phyloP scores from a whole-genome alignment of 2,329 filamentous ascomycete genomes.

The Ceratocystis cubensis region DNA sequence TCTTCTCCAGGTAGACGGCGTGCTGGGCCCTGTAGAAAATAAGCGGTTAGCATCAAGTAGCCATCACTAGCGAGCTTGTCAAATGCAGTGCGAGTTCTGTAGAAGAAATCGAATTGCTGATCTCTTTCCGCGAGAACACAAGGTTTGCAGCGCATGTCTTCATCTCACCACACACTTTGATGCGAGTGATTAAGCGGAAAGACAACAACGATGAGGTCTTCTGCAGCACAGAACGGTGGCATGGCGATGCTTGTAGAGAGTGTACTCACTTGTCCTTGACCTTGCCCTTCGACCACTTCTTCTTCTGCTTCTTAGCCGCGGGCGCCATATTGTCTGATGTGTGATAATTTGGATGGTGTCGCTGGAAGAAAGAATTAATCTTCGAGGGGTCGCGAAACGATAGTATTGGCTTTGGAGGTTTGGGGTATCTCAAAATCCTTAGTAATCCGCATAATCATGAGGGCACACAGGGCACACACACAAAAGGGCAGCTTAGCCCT shows the following conservation, averaged over 20 bases:
- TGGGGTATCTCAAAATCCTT: slow-evolving; percentile 17
- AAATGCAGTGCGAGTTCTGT: too few species aligned
- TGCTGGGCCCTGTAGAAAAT: slow-evolving; percentile 63
- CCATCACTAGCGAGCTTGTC: too few species aligned
- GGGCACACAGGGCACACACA: slow-evolving; percentile 21
- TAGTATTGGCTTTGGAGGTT: slow-evolving; percentile 21
- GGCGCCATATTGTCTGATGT: slow-evolving; percentile 36
- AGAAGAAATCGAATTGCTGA: too few species aligned
- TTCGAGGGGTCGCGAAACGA: slow-evolving; percentile 19
- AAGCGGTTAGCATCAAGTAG: slow-evolving; percentile 13
- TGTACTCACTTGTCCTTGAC: slow-evolving; percentile 80
- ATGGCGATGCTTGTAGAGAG: neutral
- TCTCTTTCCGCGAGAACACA: too few species aligned
- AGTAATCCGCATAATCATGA: slow-evolving; percentile 20
- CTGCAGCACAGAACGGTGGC: neutral
- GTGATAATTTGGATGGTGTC: slow-evolving; percentile 22
- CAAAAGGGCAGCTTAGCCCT: slow-evolving; percentile 34
- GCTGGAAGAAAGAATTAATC: slow-evolving; percentile 21
- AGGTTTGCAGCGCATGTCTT: neutral
- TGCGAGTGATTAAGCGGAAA: neutral
- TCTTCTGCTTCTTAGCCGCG: slow-evolving; percentile 41
- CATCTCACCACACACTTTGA: neutral
- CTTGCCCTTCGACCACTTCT: slow-evolving; percentile 45
- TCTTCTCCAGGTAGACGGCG: slow-evolving; percentile 97
- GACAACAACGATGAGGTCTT: neutral